These are phyloP conservation scores for Populus nigra DNA, from an alignment of 345 rosid genomes.

Conservation along the genomic window DNA sequence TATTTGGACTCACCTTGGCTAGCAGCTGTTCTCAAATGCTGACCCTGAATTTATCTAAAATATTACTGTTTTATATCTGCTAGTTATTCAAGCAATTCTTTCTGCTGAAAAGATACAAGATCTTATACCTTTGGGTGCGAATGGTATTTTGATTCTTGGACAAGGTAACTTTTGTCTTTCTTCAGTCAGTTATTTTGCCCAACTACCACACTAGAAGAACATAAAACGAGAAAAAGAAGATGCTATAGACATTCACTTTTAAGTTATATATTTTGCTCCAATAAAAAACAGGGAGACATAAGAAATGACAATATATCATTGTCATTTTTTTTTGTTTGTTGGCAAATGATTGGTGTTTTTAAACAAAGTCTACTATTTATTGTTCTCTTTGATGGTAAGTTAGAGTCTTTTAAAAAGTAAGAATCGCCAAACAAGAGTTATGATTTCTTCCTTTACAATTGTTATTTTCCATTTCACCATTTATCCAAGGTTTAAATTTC, in stretches of 20 bases:
- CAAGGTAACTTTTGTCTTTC: conserved; percentile 45
- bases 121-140: conserved; percentile 45
- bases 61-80: conserved; percentile 17
- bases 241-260: background rate
- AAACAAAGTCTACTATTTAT: background rate
- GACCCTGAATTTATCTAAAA: background rate
- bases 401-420: background rate
- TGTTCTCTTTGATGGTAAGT: background rate
- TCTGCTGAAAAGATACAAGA: conserved; percentile 61
- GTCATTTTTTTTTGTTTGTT: background rate
- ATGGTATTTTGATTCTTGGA: conserved; percentile 65
- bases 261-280: background rate
- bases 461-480: background rate
- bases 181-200: background rate
- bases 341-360: background rate
- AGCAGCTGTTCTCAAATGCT: background rate
- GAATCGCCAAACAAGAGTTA: background rate
- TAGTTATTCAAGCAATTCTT: conserved; percentile 60
- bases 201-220: background rate
- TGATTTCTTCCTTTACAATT: background rate
- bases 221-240: background rate
- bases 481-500: background rate
- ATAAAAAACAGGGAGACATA: background rate
- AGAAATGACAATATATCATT: background rate
- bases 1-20: background rate